Percentiles rank a stretch among this genome's conserved stretches.
Evolutionary conservation across 78 protist genomes (phyloP).

Genomic region (Dictyostelium capitatum): DNA sequence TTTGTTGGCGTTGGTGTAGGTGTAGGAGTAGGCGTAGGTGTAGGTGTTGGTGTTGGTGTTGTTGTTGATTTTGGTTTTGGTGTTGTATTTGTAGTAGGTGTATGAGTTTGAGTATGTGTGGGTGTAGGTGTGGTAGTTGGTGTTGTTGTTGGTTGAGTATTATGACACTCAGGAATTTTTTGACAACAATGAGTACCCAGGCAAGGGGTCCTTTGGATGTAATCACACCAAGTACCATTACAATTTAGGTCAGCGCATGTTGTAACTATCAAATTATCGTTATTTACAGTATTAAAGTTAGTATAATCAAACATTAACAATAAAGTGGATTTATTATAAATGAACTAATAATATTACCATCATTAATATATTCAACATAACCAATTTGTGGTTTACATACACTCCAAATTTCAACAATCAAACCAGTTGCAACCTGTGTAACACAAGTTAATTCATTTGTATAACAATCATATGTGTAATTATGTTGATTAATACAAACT

Average conservation of each 20-base stretch:
- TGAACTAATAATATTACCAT: too few species aligned
- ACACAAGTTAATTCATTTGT: background rate
- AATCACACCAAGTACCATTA: background rate
- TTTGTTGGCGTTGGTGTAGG: background rate
- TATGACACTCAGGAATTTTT: background rate
- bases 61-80: background rate
- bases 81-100: background rate
- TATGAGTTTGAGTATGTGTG: background rate
- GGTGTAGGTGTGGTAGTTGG: background rate
- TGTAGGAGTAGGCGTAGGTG: background rate
- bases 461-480: background rate
- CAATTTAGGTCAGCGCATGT: background rate
- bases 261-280: too few species aligned
- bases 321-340: too few species aligned
- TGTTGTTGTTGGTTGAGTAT: background rate
- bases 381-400: conserved; percentile 5
- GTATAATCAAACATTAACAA: too few species aligned
- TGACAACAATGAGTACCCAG: conserved; percentile 7
- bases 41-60: background rate
- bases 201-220: background rate
- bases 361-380: background rate
- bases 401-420: conserved; percentile 9
- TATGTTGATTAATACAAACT: background rate
- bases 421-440: background rate
- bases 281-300: too few species aligned